phyloP scores from a whole-genome alignment of 768 basidiomycete species.

The Hypholoma fasciculare region DNA sequence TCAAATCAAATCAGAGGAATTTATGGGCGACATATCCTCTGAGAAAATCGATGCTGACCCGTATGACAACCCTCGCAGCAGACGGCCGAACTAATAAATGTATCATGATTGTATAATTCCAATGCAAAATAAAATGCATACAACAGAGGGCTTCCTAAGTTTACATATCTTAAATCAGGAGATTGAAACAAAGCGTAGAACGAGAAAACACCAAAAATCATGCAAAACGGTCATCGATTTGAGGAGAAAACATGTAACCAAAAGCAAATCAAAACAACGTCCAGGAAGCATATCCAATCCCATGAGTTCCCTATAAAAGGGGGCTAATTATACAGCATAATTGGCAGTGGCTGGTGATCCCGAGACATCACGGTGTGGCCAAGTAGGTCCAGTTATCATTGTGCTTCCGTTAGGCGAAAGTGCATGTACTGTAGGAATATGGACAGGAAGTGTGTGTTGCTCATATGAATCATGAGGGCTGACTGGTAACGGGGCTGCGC shows the following conservation, averaged over 20 bases:
- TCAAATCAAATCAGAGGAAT: conserved; percentile 18
- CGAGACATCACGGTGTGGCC: conserved; percentile 27
- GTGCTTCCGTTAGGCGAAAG: conserved; percentile 15
- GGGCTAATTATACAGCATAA: conserved; percentile 4
- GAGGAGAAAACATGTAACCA: conserved; percentile 1
- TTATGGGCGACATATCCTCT: conserved; percentile 5
- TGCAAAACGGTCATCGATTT: no score
- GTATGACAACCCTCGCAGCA: background rate
- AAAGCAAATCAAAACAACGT: conserved; percentile 6
- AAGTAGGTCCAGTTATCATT: conserved; percentile 13
- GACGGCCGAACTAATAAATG: background rate
- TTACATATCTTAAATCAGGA: no score
- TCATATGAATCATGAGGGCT: conserved; percentile 31
- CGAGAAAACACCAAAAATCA: no score
- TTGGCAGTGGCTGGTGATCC: conserved; percentile 19
- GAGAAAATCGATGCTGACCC: conserved; percentile 8
- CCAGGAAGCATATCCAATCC: conserved; percentile 6
- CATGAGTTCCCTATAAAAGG: no score
- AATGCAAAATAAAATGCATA: conserved; percentile 5
- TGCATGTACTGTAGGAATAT: conserved; percentile 13
- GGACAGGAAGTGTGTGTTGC: conserved; percentile 24
- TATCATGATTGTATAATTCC: conserved; percentile 1
- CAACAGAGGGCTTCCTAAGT: no score
- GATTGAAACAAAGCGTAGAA: no score
- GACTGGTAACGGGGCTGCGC: conserved; percentile 36